A percentile compares a stretch with the other conserved stretches of the same genome.
phyloP scores from a whole-genome alignment of 2,329 filamentous ascomycete genomes.

The Hyphodiscus sp. region DNA sequence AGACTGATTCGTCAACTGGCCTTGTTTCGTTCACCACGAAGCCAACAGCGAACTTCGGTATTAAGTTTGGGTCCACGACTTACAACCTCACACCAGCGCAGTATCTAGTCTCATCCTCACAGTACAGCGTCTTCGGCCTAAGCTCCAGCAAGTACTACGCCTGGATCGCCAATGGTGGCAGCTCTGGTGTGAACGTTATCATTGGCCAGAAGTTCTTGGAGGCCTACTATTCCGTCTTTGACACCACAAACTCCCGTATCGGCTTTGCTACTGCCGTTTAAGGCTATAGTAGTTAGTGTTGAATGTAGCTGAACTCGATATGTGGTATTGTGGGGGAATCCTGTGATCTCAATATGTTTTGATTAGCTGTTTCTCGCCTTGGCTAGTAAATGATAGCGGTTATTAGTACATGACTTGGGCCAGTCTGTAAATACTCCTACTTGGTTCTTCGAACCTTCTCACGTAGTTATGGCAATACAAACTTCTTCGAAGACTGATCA shows the following conservation, averaged over 20 bases:
- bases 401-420: no score
- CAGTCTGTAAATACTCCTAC: no score
- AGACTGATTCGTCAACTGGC: conserved; percentile 22
- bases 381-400: no score
- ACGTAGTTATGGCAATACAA: no score
- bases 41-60: conserved; percentile 26
- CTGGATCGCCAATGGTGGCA: conserved; percentile 26
- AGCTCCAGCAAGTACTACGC: conserved; percentile 26
- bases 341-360: no score
- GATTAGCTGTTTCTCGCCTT: no score
- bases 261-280: conserved; percentile 21
- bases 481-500: no score
- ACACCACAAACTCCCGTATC: conserved; percentile 20
- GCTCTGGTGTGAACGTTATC: conserved; percentile 24
- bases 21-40: conserved; percentile 23
- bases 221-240: conserved; percentile 28
- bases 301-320: background rate
- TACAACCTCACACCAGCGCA: conserved; percentile 26
- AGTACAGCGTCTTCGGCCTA: conserved; percentile 23
- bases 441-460: no score
- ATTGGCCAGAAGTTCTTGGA: conserved; percentile 30
- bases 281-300: conserved; percentile 1
- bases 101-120: conserved; percentile 24
- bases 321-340: background rate
- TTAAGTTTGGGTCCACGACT: conserved; percentile 25